A percentile compares a stretch with the other conserved stretches of the same genome.
Evolutionary conservation across 768 basidiomycete species (phyloP).

Genomic region (Boletus pseudo-olivaceus): DNA sequence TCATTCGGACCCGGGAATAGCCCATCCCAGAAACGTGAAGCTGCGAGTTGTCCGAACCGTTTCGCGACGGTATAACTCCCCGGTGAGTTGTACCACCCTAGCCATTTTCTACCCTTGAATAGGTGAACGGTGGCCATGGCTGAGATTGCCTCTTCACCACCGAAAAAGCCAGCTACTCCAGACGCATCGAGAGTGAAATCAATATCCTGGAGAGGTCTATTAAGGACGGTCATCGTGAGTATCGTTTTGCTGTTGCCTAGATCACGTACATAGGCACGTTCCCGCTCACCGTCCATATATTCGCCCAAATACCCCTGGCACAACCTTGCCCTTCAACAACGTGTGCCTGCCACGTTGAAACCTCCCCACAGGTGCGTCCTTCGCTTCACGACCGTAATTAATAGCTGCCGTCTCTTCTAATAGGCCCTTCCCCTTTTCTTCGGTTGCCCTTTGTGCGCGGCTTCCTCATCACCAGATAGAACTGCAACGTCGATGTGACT

Average conservation of each 20-base stretch:
- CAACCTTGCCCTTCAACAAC: too few relatives aligned
- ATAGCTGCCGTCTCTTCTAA: too few relatives aligned
- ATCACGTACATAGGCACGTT: background rate
- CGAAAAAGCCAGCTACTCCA: constrained; percentile 36
- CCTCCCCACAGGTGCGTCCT: too few relatives aligned
- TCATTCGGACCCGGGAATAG: constrained; percentile 30
- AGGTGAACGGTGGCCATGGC: constrained; percentile 36
- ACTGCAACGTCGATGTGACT: too few relatives aligned
- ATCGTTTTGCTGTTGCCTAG: background rate
- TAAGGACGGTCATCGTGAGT: constrained; percentile 17
- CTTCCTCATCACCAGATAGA: too few relatives aligned
- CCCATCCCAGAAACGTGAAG: constrained; percentile 29
- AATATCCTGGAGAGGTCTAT: constrained; percentile 1
- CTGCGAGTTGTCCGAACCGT: constrained; percentile 29
- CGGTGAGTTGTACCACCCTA: constrained; percentile 38
- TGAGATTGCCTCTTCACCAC: constrained; percentile 36
- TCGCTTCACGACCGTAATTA: too few relatives aligned
- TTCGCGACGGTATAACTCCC: constrained; percentile 35
- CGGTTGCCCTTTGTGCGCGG: too few relatives aligned
- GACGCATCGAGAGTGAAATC: constrained; percentile 26
- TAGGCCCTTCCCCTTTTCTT: too few relatives aligned
- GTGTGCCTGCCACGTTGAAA: too few relatives aligned
- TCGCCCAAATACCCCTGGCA: too few relatives aligned
- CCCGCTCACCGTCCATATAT: too few relatives aligned
- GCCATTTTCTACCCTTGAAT: constrained; percentile 29